Conservation (phyloP, 2,329 filamentous ascomycete genomes). For the Penicillium sp. region DNA sequence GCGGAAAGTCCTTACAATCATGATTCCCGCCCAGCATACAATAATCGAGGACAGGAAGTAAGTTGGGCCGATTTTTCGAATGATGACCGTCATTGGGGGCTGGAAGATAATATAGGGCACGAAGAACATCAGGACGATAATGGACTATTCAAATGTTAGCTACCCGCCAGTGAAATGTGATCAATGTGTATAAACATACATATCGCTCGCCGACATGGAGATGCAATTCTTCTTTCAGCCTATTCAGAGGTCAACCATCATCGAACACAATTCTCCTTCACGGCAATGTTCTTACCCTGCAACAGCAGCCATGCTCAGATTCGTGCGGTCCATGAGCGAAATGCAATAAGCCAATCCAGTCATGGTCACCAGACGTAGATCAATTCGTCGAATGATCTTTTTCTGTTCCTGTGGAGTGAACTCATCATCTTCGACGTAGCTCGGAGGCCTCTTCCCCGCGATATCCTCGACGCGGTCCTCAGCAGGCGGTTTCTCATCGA, state of each 20-base stretch:
- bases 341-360: slow-evolving; percentile 69
- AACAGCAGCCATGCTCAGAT: slow-evolving; percentile 64
- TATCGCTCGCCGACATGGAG: slow-evolving; percentile 17
- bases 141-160: slow-evolving; percentile 18
- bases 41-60: slow-evolving; percentile 27
- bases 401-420: slow-evolving; percentile 54
- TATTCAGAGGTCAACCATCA: slow-evolving; percentile 10
- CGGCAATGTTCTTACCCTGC: slow-evolving; percentile 51
- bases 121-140: slow-evolving; percentile 33
- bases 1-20: slow-evolving; percentile 20
- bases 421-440: slow-evolving; percentile 12
- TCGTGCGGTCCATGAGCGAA: slow-evolving; percentile 75
- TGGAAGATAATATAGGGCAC: slow-evolving; percentile 32
- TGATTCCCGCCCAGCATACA: slow-evolving; percentile 27
- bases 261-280: background rate
- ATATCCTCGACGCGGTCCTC: slow-evolving; percentile 19
- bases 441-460: background rate
- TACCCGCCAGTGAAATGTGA: background rate
- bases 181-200: slow-evolving; percentile 6
- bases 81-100: slow-evolving; percentile 29
- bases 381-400: slow-evolving; percentile 66
- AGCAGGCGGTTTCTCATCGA: slow-evolving; percentile 14
- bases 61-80: slow-evolving; percentile 30
- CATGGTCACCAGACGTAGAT: slow-evolving; percentile 61
- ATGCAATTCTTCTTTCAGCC: slow-evolving; percentile 15